Base-by-base conservation (phyloP, 164 flowering plant species). In the Nelumbo lutea region DNA sequence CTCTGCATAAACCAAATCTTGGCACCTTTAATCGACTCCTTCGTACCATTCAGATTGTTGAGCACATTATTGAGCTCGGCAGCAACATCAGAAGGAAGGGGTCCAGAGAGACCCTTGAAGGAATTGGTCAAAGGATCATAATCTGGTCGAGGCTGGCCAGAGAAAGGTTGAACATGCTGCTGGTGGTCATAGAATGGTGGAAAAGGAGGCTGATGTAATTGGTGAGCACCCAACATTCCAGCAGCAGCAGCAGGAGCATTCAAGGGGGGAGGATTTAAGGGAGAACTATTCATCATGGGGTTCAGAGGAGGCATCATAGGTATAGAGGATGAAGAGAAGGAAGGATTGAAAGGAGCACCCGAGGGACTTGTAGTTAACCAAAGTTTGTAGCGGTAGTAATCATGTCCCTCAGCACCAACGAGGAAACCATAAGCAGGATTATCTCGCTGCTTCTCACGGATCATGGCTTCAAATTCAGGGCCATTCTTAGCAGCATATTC, bases 1-100 rank as follows among this genome's bases (percentile, higher is more conserved):
- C 99, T 82, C 76, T 92, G 97, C 97, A 95, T 90, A 80, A 95
- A 95, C 99, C 99, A 95, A 55, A 77, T 76, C 79, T 92, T 95
- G 67, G 99, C 96, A 69, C 99, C 85, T 79, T 95, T 95, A 50
- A 95, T 95, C 10, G 99, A 92, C 75, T 95, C 99, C 71, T 95
- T 90, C 8, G 99, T 92, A 58, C 99, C 99, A 76, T 77, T 87
- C 61, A 95, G 94, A 80, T 63, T 89, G 74, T 76, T 86, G 53
- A 95, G 86, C 65, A 95, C 86, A 69, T 76, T 83, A 77, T 61
- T 83, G 55, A 95, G 82, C 82, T 95, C 98, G 63, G 81, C 75
- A 38, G 89, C 93, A 74, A 95, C 88, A 83, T 95, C 99, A 68
- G 96, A 77, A 40, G 97, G 98, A 70, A 92, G 96, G 38, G 93